phyloP scores from a whole-genome alignment of 495 filamentous ascomycete species.

The Terfezia claveryi region DNA sequence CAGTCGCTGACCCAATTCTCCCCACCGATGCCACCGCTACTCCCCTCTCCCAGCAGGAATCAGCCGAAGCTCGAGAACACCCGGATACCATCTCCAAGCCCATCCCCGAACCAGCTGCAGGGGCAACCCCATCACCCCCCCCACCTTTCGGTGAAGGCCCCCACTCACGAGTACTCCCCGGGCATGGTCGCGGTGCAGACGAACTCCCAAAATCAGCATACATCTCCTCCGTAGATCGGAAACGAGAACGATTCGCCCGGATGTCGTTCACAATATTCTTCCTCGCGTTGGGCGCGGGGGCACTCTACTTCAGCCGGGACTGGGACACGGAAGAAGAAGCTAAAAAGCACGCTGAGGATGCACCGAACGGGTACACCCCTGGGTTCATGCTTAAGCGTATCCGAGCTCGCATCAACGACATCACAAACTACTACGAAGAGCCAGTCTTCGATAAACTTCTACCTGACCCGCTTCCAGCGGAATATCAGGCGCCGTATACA shows the following conservation, averaged over 20 bases:
- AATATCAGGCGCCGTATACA: constrained; percentile 70
- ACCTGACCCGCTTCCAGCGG: constrained; percentile 49
- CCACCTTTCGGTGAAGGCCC: too few species aligned
- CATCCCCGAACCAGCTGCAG: too few species aligned
- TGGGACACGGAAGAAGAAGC: constrained; percentile 57
- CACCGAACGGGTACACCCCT: constrained; percentile 38
- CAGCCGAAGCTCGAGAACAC: too few species aligned
- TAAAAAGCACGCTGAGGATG: constrained; percentile 38
- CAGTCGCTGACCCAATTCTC: too few species aligned
- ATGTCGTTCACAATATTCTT: constrained; percentile 36
- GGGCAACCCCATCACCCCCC: too few species aligned
- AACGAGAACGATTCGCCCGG: constrained; percentile 47
- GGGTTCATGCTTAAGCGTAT: constrained; percentile 53
- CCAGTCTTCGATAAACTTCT: constrained; percentile 86
- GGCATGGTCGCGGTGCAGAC: background rate
- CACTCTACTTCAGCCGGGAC: constrained; percentile 52
- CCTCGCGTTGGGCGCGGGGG: constrained; percentile 28
- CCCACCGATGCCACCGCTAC: too few species aligned
- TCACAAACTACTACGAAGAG: constrained; percentile 81
- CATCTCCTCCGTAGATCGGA: constrained; percentile 69
- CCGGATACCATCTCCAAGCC: too few species aligned
- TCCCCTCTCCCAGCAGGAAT: too few species aligned
- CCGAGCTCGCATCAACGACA: constrained; percentile 46
- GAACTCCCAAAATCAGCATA: constrained; percentile 42
- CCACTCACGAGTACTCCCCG: background rate